A percentile compares a stretch with the other conserved stretches of the same genome.
phyloP scores from a whole-genome alignment of 805 yeast species.

The Yarrowia porcina region DNA sequence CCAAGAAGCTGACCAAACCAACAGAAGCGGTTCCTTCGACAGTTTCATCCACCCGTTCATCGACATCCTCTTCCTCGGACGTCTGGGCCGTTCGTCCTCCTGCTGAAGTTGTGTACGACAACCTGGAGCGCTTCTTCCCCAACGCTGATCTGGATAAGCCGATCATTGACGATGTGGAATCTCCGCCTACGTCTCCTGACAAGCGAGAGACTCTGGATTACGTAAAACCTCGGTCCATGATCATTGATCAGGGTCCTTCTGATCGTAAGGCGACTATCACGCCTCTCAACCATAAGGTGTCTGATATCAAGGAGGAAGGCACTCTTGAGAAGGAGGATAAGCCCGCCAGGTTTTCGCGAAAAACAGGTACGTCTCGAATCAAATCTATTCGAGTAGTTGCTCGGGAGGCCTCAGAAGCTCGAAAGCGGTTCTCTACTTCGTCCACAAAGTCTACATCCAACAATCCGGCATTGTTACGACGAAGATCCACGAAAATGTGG shows the following conservation, averaged over 20 bases:
- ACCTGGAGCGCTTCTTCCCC: constrained; percentile 89
- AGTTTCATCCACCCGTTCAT: background rate
- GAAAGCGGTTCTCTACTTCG: constrained; percentile 41
- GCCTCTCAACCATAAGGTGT: background rate
- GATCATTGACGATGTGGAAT: constrained; percentile 63
- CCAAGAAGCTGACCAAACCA: constrained; percentile 42
- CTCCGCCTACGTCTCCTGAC: constrained; percentile 33
- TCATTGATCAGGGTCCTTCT: background rate
- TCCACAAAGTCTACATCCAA: constrained; percentile 22
- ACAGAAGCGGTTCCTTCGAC: background rate
- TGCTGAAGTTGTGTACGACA: constrained; percentile 87
- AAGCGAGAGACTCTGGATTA: constrained; percentile 13
- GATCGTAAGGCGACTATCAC: background rate
- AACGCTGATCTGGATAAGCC: constrained; percentile 89
- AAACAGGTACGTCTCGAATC: constrained; percentile 48
- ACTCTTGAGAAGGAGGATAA: background rate
- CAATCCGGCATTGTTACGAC: constrained; percentile 47
- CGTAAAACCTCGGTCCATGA: constrained; percentile 16
- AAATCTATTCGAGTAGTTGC: constrained; percentile 93
- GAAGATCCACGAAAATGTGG: constrained; percentile 95
- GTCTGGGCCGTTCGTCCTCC: constrained; percentile 85
- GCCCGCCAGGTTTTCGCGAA: constrained; percentile 7
- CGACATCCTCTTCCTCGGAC: constrained; percentile 25
- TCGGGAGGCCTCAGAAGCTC: constrained; percentile 73
- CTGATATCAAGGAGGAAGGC: background rate